These are phyloP conservation scores for Pleodorina starrii DNA, from an alignment of 139 green algal genomes.

Conservation along the genomic window DNA sequence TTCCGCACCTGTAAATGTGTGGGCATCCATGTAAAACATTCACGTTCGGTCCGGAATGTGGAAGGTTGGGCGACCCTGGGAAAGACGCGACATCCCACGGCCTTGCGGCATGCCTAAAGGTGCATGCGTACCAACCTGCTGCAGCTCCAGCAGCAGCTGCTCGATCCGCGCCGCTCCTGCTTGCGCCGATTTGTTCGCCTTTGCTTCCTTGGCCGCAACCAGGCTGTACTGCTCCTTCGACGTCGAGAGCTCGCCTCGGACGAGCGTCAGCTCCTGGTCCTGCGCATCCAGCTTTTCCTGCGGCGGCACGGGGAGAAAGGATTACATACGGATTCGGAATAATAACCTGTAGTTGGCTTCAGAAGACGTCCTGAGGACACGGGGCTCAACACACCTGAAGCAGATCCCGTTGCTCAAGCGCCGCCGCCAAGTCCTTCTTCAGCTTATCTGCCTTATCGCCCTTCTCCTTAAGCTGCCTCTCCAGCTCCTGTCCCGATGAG, in stretches of 20 bases:
- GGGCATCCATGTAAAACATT: too few species aligned
- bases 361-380: too few species aligned
- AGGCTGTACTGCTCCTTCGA: background rate
- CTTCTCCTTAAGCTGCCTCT: slow-evolving; percentile 8
- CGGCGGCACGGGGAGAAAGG: too few species aligned
- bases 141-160: background rate
- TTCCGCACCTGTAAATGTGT: too few species aligned
- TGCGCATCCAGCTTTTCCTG: slow-evolving; percentile 5
- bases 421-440: background rate
- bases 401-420: background rate
- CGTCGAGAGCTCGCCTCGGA: background rate
- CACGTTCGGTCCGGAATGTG: too few species aligned
- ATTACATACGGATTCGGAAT: too few species aligned
- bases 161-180: background rate
- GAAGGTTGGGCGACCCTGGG: too few species aligned
- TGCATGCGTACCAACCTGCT: background rate
- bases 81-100: too few species aligned
- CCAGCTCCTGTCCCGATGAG: slow-evolving; percentile 43
- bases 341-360: too few species aligned
- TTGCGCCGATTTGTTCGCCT: background rate
- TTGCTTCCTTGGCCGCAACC: background rate
- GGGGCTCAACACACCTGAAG: slow-evolving; percentile 4
- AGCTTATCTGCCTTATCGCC: background rate
- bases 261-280: background rate
- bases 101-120: too few species aligned